Evolutionary conservation across 805 yeast species (phyloP), one percentile per base, ranked within the genome.

Genomic region (Ogataea methylovora): DNA sequence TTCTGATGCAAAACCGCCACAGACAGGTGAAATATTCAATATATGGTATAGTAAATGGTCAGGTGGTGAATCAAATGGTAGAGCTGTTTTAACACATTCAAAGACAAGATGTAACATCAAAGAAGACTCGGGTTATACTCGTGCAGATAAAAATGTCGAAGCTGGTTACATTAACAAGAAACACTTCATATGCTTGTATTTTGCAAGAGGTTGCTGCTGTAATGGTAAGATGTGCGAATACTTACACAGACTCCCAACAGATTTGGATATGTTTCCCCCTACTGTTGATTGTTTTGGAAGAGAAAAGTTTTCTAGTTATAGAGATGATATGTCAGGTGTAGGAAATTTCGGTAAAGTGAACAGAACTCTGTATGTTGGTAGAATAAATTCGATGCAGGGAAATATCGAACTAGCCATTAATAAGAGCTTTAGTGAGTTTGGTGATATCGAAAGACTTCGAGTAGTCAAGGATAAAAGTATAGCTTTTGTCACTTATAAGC

Each of bases 301-400:
- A 39, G 95, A 84, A 49, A 85, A 83, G 54, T 81, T 81, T 42
- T 66, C 82, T 1, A 82, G 76, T 31, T 85, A 84, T 48, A 63
- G 87, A 44, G 96, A 90, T 44, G 97, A 90, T 57, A 87, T 87
- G 96, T 76, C 82, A 20, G 98, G 98, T 23, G 80, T 87, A 3
- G 98, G 97, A 0, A 77, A 85, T 17, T 78, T 90, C 51, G 67
- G 71, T 44, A 60, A 65, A 24, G 63, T 65, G n/a, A 88, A 87
- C 51, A 60, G 77, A 34, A 86, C 96, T 0, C 54, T 90, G 2
- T 88, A 80, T 51, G 72, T 90, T 2, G 92, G 94, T 10, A 54
- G 63, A 25, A 75, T 74, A 43, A 65, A 52, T 14, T 71, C 55
- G 26, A 55, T 63, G 49, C 46, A 44, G 1, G 51, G 47, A 3